Base-by-base conservation (phyloP, 768 basidiomycete genomes). In the Mycena olivaceomarginata region DNA sequence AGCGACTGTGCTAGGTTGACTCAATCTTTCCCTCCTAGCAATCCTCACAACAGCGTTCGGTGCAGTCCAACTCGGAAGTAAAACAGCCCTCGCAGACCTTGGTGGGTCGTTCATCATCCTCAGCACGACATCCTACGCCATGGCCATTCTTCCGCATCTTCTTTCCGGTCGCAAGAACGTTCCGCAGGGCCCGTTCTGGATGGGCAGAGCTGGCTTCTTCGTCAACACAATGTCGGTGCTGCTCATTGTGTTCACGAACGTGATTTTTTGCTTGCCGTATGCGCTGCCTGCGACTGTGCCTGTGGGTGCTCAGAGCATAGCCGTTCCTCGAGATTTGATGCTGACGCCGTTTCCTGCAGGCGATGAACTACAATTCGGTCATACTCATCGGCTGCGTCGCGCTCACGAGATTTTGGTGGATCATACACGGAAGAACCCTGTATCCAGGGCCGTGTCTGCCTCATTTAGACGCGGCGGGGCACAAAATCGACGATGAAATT, bases 101-200 rank as follows among this genome's bases (percentile, higher is more conserved):
- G 62, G 65, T 11, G 75, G 75, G 25, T 72, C 70, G 5, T 76
- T 72, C 20, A 46, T 76, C 31, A 76, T 76, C 48, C 75, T 76
- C 41, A 76, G 41, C 22, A 76, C 75, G n/a, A 76, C 75, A 46
- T 76, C 75, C 40, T 76, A 76, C 67, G 70, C 59, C 70, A 67
- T 76, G 40, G 75, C 75, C 22, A 76, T 76, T 51, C 64, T 76
- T 20, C 70, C 75, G 4, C 75, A 76, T 60, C 70, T 76, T 45
- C 60, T 76, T 25, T 76, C 75, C n/a, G 70, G 75, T 16, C 75
- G 70, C 53, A 66, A 67, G 56, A 76, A 76, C 56, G 53, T 76
- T 22, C 53, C 63, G 5, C 46, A 67, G 53, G 75, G 75, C 41
- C 75, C 75, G 11, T 76, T 76, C 64, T 76, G 75, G 75, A 71